Conservation (phyloP, 2,329 filamentous ascomycete species). For the Cladosporium oxysporum region DNA sequence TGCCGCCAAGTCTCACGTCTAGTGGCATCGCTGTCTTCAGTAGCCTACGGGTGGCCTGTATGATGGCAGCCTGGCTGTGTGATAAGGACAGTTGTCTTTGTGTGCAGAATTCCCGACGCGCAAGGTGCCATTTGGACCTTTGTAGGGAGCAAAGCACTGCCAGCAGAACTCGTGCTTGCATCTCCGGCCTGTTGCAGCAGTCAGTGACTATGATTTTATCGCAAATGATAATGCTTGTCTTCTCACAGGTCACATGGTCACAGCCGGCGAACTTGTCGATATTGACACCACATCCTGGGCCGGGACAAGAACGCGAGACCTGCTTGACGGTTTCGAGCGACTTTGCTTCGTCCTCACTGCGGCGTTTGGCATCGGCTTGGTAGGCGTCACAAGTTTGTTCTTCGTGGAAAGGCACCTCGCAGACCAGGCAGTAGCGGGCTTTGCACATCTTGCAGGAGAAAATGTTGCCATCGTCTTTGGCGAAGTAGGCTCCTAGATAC, state of each 20-base stretch:
- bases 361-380: neutral
- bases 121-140: neutral
- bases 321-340: slow-evolving; percentile 18
- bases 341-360: slow-evolving; percentile 5
- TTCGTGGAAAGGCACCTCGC: slow-evolving; percentile 28
- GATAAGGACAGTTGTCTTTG: slow-evolving; percentile 13
- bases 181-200: slow-evolving; percentile 1
- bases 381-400: slow-evolving; percentile 27
- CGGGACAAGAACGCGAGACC: slow-evolving; percentile 21
- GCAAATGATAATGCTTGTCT: too few relatives aligned
- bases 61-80: neutral
- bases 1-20: too few relatives aligned
- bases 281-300: slow-evolving; percentile 26
- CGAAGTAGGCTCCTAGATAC: slow-evolving; percentile 24
- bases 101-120: slow-evolving; percentile 22
- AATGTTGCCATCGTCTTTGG: slow-evolving; percentile 27
- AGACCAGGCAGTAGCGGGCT: slow-evolving; percentile 27
- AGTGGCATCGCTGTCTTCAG: too few relatives aligned
- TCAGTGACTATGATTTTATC: too few relatives aligned
- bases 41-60: too few relatives aligned
- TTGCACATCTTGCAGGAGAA: slow-evolving; percentile 30
- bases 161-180: slow-evolving; percentile 33
- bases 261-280: slow-evolving; percentile 32
- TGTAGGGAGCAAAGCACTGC: slow-evolving; percentile 25
- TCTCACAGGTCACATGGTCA: slow-evolving; percentile 31